Percentiles rank a stretch among this genome's conserved stretches.
Evolutionary conservation across 495 filamentous ascomycete species (phyloP).

Genomic region (Lichina pygmaea): DNA sequence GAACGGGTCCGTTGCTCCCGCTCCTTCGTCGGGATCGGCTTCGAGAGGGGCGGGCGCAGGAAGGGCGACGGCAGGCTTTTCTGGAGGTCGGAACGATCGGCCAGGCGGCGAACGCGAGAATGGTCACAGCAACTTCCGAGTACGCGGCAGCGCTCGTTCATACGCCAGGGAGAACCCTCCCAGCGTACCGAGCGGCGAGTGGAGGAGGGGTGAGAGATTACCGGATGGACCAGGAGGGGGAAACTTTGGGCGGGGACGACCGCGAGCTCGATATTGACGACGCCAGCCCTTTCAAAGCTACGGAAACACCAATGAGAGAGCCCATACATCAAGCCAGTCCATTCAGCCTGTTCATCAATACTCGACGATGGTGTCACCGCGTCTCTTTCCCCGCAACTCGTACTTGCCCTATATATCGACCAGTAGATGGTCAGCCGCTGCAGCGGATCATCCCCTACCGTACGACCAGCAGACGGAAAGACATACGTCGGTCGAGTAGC

Average conservation of each 20-base stretch:
- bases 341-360: conserved; percentile 19
- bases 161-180: neutral
- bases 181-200: conserved; percentile 11
- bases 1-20: conserved; percentile 44
- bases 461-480: neutral
- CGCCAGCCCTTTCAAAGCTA: neutral
- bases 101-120: conserved; percentile 12
- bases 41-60: neutral
- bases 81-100: conserved; percentile 17
- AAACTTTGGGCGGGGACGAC: neutral
- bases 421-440: neutral
- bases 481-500: conserved; percentile 62
- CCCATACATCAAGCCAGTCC: neutral
- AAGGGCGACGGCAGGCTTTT: conserved; percentile 10
- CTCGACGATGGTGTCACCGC: conserved; percentile 53
- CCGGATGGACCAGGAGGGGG: conserved; percentile 8
- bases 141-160: conserved; percentile 1
- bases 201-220: conserved; percentile 13
- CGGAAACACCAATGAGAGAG: neutral
- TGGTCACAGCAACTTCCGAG: conserved; percentile 5
- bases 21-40: conserved; percentile 13
- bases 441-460: neutral
- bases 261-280: neutral
- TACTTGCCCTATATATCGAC: conserved; percentile 42
- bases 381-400: conserved; percentile 64